Base-by-base conservation (phyloP, 495 filamentous ascomycete species). In the Xylaria curta region DNA sequence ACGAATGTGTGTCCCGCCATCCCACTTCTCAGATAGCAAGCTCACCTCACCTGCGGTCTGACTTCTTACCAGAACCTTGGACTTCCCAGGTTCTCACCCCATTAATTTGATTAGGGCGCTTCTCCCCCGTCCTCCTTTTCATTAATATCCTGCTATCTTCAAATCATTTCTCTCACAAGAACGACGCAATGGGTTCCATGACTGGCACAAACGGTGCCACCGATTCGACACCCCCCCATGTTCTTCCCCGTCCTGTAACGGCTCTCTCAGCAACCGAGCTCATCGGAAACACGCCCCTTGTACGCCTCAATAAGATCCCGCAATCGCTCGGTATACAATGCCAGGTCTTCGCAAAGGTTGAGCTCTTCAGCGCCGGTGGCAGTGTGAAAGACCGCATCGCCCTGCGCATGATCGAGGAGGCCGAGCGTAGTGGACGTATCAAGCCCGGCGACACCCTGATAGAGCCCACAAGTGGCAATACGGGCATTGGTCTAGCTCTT, bases 381-480 rank as follows among this genome's bases (percentile, higher is more conserved):
- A 97, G 93, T 81, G 94, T 99, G 76, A 99, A 99, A 81, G 96
- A 99, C 82, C 89, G 96, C 69, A 98, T 99, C 80, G 96, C 96
- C 24, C 82, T 96, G 78, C 93, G 97, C 77, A 99, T 99, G 96
- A 92, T 99, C 73, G 95, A 99, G 81, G 93, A 94, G 81, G 96
- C 96, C 10, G 96, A 99, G 84, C 89, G 88, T 72, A 89, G 87
- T 60, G 97, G 96, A 13, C 90, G 96, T 60, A 98, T 99, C 81
- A 97, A 95, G 85, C 97, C 96, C 44, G 96, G 96, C 64, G 94
- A 99, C 79, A 97, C 94, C 19, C 82, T 99, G 70, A 99, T 99
- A 76, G 96, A 99, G 86, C 96, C 96, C 9, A 99, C 96, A 40
- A 97, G 93, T 77, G 96, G 96, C 42, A 99, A 99, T 76, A 99